Conservation (phyloP, 2,329 filamentous ascomycete genomes). For the Escovopsis weberi region DNA sequence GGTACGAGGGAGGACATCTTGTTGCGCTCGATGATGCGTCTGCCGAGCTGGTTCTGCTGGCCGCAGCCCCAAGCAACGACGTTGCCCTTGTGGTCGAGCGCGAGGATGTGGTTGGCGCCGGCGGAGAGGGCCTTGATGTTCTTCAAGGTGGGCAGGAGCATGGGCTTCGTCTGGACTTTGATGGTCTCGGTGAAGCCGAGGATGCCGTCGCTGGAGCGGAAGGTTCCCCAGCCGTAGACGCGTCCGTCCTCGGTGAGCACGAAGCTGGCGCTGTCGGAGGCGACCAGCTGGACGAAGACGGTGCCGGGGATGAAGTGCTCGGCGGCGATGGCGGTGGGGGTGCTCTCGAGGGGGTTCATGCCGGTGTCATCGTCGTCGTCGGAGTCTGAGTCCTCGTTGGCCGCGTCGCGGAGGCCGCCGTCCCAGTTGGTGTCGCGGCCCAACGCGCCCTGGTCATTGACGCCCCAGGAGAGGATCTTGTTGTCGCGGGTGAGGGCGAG, state of each 20-base stretch:
- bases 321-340: conserved; percentile 45
- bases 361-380: conserved; percentile 49
- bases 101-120: conserved; percentile 58
- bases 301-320: conserved; percentile 46
- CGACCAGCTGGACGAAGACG: conserved; percentile 48
- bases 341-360: conserved; percentile 59
- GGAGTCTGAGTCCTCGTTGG: conserved; percentile 33
- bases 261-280: conserved; percentile 62
- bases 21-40: conserved; percentile 46
- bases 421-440: conserved; percentile 60
- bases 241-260: conserved; percentile 59
- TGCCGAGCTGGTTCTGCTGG: conserved; percentile 49
- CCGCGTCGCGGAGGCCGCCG: conserved; percentile 44
- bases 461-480: conserved; percentile 73
- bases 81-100: conserved; percentile 48
- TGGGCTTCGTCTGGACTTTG: conserved; percentile 34
- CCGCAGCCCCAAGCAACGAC: conserved; percentile 60
- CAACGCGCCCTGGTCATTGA: conserved; percentile 72
- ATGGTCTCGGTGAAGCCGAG: conserved; percentile 46
- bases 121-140: conserved; percentile 50
- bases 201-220: conserved; percentile 50
- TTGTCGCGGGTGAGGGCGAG: conserved; percentile 65
- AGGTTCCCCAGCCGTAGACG: conserved; percentile 76
- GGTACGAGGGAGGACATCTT: conserved; percentile 46
- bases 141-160: conserved; percentile 46